Evolutionary conservation across 2,329 filamentous ascomycete species (phyloP).

Genomic region (Polytolypa hystricis): DNA sequence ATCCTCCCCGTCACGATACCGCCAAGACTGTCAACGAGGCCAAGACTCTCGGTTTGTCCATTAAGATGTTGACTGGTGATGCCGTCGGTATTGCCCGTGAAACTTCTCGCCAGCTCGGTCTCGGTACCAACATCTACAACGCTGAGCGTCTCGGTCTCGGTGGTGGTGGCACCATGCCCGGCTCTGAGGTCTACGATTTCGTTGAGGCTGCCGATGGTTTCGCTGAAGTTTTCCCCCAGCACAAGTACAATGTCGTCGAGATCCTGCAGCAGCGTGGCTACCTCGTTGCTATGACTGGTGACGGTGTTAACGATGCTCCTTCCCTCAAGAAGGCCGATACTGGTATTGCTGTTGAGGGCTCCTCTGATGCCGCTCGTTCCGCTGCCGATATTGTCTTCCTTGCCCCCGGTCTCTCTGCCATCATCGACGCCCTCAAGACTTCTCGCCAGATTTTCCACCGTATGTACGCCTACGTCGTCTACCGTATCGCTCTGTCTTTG

Average conservation of each 20-base stretch:
- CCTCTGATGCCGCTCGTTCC: conserved; percentile 80
- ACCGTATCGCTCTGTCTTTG: conserved; percentile 84
- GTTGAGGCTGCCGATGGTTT: conserved; percentile 92
- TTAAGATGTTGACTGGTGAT: conserved; percentile 95
- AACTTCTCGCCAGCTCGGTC: conserved; percentile 80
- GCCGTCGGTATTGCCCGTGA: conserved; percentile 87
- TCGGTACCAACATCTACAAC: conserved; percentile 89
- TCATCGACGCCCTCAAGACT: conserved; percentile 86
- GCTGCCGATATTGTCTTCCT: conserved; percentile 92
- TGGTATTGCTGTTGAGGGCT: conserved; percentile 87
- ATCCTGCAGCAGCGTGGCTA: conserved; percentile 89
- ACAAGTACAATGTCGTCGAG: conserved; percentile 91
- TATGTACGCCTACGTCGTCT: conserved; percentile 93
- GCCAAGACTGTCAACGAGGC: conserved; percentile 83
- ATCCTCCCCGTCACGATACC: conserved; percentile 83
- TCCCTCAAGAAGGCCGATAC: conserved; percentile 94
- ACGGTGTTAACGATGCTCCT: conserved; percentile 88
- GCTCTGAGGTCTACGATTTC: conserved; percentile 89
- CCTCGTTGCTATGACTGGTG: conserved; percentile 91
- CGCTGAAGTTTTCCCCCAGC: conserved; percentile 86
- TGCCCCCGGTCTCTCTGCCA: conserved; percentile 78
- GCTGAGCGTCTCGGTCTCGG: conserved; percentile 84
- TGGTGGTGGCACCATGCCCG: conserved; percentile 83
- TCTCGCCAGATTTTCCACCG: conserved; percentile 93
- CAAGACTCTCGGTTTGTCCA: conserved; percentile 74